These are phyloP conservation scores for Fusarium lyarnte DNA, from an alignment of 2,329 filamentous ascomycete genomes.

Conservation along the genomic window DNA sequence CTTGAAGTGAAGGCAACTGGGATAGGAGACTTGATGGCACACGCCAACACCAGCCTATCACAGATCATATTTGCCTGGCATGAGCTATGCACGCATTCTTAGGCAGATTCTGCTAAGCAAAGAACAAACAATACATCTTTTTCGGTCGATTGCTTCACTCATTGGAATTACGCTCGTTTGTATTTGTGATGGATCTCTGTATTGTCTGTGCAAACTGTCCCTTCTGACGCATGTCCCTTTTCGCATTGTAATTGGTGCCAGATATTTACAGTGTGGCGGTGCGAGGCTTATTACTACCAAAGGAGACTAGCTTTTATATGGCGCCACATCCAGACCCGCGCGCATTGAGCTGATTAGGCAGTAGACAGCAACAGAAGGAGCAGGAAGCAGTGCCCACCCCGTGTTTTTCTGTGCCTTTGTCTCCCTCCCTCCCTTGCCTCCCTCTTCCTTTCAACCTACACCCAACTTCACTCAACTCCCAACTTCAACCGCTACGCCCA, in stretches of 20 bases:
- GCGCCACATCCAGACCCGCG: slow-evolving; percentile 18
- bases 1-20: neutral
- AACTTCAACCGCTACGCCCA: slow-evolving; percentile 32
- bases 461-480: slow-evolving; percentile 13
- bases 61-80: neutral
- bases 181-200: neutral
- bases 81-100: neutral
- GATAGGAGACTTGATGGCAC: neutral
- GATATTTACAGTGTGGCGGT: slow-evolving; percentile 26
- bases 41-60: neutral
- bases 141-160: neutral
- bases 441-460: slow-evolving; percentile 28
- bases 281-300: slow-evolving; percentile 28
- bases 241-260: slow-evolving; percentile 26
- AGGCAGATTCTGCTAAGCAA: neutral
- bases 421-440: slow-evolving; percentile 8
- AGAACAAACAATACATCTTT: neutral
- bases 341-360: slow-evolving; percentile 31
- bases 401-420: slow-evolving; percentile 39
- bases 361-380: slow-evolving; percentile 28
- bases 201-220: slow-evolving; percentile 20
- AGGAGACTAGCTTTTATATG: slow-evolving; percentile 19
- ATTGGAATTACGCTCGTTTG: neutral
- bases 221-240: slow-evolving; percentile 9
- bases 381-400: slow-evolving; percentile 39